phyloP scores from a whole-genome alignment of 768 basidiomycete species.

The Mycena metata region DNA sequence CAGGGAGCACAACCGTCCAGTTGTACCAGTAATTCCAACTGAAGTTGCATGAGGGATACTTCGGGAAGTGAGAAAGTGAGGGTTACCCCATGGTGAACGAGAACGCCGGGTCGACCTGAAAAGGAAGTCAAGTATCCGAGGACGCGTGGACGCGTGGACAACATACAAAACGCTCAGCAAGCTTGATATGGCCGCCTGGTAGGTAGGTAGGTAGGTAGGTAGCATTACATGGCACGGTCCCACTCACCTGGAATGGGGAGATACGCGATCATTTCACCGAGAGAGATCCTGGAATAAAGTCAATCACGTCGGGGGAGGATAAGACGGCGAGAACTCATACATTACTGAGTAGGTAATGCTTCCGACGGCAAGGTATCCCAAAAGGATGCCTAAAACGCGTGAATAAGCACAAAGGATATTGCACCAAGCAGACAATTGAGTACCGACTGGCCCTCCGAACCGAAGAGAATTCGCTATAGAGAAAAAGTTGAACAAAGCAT shows the following conservation, averaged over 20 bases:
- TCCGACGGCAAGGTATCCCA: constrained; percentile 78
- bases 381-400: constrained; percentile 60
- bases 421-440: neutral
- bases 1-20: constrained; percentile 54
- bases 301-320: constrained; percentile 1
- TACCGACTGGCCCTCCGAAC: constrained; percentile 79
- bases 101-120: constrained; percentile 71
- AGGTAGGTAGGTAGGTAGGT: too few species aligned
- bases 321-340: constrained; percentile 41
- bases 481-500: neutral
- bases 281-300: constrained; percentile 61
- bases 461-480: constrained; percentile 52
- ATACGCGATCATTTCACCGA: constrained; percentile 62
- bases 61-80: constrained; percentile 37
- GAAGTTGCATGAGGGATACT: constrained; percentile 41
- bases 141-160: neutral
- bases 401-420: neutral
- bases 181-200: constrained; percentile 86
- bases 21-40: constrained; percentile 69
- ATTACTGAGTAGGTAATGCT: constrained; percentile 80
- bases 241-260: constrained; percentile 82
- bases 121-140: neutral
- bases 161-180: constrained; percentile 80
- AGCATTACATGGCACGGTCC: too few species aligned
- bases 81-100: constrained; percentile 65